Evolutionary conservation across 768 basidiomycete species (phyloP).

Genomic region (Termitomyces sp.): DNA sequence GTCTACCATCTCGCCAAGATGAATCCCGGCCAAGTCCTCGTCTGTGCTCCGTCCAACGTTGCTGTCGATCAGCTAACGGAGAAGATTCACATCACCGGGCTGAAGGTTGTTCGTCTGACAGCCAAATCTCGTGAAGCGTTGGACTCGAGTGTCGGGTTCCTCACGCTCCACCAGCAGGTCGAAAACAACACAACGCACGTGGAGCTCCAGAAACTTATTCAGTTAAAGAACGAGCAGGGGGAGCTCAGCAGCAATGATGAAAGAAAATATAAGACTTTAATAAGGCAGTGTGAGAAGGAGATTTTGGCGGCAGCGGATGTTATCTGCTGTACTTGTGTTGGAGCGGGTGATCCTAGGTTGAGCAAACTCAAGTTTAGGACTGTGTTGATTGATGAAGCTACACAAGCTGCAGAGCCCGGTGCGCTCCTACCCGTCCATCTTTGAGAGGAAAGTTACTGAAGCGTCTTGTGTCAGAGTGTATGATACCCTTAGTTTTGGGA

Average conservation of each 20-base stretch:
- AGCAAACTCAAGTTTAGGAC: constrained; percentile 98
- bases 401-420: constrained; percentile 97
- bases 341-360: constrained; percentile 93
- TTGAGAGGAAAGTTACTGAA: constrained; percentile 3
- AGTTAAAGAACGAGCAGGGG: constrained; percentile 96
- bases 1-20: constrained; percentile 99
- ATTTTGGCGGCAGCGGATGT: constrained; percentile 93
- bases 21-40: constrained; percentile 98
- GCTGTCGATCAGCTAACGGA: constrained; percentile 99
- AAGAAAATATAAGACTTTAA: constrained; percentile 94
- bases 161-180: constrained; percentile 96
- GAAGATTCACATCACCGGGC: constrained; percentile 97
- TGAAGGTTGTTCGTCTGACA: constrained; percentile 96
- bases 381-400: constrained; percentile 97
- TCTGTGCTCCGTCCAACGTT: constrained; percentile 98
- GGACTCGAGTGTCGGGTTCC: constrained; percentile 90
- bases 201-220: constrained; percentile 96
- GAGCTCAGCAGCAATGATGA: constrained; percentile 96
- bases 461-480: constrained; percentile 65
- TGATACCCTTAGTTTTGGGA: constrained; percentile 97
- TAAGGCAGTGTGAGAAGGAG: constrained; percentile 95
- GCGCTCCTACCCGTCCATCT: constrained; percentile 17
- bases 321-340: constrained; percentile 97
- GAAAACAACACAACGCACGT: constrained; percentile 94
- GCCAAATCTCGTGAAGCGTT: constrained; percentile 98